Base-by-base conservation (phyloP, 805 yeast genomes). In the Candida coquimbonensis region DNA sequence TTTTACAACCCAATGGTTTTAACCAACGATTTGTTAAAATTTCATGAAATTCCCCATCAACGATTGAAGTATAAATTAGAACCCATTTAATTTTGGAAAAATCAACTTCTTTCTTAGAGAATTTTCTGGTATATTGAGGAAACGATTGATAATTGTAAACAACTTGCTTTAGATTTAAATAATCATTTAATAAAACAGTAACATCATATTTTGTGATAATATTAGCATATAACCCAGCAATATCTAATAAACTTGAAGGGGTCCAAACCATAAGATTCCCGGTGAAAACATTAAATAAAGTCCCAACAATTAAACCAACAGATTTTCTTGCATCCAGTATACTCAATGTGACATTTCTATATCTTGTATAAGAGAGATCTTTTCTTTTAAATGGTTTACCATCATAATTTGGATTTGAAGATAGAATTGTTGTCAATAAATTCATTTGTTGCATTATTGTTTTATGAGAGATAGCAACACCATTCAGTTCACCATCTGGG, bases 41-140 rank as follows among this genome's bases (percentile, higher is more conserved):
- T 52, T 87, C 95, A 53, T 89, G 79, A 53, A 91, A 91, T 53
- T 93, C 99, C 7, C 96, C 87, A 60, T 93, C 98, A 6, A 90
- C 88, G 0, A 95, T 85, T 7, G 84, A 73, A 1, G 96, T 85
- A 53, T 88, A 88, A 11, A 95, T 88, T 34, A 93, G 66, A 40
- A 96, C 95, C 91, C 96, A 90, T 53, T 81, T 79, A 3, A 93
- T 81, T 25, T 85, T 75, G 0, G 90, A 78, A 34, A 93, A 72
- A 59, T 90, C 89, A 43, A 79, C 77, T 49, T 78, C 79, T 39
- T 83, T 78, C 53, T 83, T 86, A 36, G 85, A 83, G 60, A 73
- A 90, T 47, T 87, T 86, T 40, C 95, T 72, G 1, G 96, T 87
- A 41, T 83, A 73, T 53, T 82, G 82, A 0, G 99, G 99, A 45